Evolutionary conservation across 352 stramenopile species (phyloP).

Genomic region (Halophytophthora batemanensis): DNA sequence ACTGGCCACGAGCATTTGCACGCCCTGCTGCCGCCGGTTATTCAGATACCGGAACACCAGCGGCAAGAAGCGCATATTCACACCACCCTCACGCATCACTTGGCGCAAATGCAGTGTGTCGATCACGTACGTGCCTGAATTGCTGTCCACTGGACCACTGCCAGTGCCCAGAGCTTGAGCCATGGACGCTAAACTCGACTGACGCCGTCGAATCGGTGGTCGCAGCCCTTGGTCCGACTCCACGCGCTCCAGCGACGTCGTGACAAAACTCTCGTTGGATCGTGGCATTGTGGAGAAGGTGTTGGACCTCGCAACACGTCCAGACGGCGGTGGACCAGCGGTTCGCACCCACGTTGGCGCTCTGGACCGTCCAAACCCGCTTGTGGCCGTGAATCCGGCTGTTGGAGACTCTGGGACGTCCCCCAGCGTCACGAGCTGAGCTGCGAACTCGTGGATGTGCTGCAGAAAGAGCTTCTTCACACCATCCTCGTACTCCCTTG

Average conservation of each 20-base stretch:
- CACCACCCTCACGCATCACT: conserved; percentile 52
- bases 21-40: conserved; percentile 41
- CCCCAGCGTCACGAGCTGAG: conserved; percentile 60
- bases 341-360: conserved; percentile 14
- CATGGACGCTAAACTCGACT: conserved; percentile 44
- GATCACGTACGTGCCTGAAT: conserved; percentile 61
- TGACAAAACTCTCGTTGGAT: conserved; percentile 21
- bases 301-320: conserved; percentile 27
- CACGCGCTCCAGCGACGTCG: conserved; percentile 4
- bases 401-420: conserved; percentile 23
- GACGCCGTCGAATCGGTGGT: conserved; percentile 22
- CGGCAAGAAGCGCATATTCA: conserved; percentile 73
- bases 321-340: conserved; percentile 7
- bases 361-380: background rate
- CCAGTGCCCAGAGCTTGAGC: conserved; percentile 17
- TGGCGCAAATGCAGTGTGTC: conserved; percentile 59
- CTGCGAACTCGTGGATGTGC: conserved; percentile 53
- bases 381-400: conserved; percentile 3
- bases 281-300: conserved; percentile 26
- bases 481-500: conserved; percentile 40
- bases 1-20: conserved; percentile 53
- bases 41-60: conserved; percentile 51
- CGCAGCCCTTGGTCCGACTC: conserved; percentile 15
- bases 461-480: conserved; percentile 56
- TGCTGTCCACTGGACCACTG: conserved; percentile 12